A percentile compares a stretch with the other conserved stretches of the same genome.
Conservation (phyloP, 192 early-diverging fungal species). For the Gryganskiella cystojenkinii region DNA sequence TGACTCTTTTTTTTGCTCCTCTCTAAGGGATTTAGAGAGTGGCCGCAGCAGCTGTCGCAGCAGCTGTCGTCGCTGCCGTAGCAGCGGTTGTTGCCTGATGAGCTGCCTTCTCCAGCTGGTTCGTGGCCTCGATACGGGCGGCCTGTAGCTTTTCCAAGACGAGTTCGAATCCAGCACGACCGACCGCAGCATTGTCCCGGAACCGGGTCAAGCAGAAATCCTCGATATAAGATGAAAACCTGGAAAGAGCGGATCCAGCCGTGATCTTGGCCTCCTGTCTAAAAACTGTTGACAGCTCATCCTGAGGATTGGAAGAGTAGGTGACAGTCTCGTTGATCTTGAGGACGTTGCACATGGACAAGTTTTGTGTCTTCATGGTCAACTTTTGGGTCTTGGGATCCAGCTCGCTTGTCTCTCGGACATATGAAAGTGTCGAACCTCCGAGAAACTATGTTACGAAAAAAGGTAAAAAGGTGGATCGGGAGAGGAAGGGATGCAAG, state of each 20-base stretch:
- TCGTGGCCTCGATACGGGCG: slow-evolving; percentile 26
- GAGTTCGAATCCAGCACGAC: slow-evolving; percentile 84
- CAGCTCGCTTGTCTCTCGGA: slow-evolving; percentile 89
- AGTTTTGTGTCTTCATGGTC: slow-evolving; percentile 84
- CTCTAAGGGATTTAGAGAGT: slow-evolving; percentile 31
- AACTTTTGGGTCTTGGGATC: slow-evolving; percentile 81
- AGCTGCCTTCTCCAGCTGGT: slow-evolving; percentile 28
- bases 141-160: slow-evolving; percentile 76
- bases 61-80: slow-evolving; percentile 6
- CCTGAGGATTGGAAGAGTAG: slow-evolving; percentile 74
- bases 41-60: slow-evolving; percentile 11
- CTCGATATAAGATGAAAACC: slow-evolving; percentile 81
- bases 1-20: no score
- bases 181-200: slow-evolving; percentile 88
- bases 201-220: slow-evolving; percentile 88
- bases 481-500: no score
- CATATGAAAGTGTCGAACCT: slow-evolving; percentile 78
- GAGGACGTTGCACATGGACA: slow-evolving; percentile 87
- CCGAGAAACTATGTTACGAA: slow-evolving; percentile 64
- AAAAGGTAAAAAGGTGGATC: slow-evolving; percentile 6
- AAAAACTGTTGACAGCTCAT: slow-evolving; percentile 72
- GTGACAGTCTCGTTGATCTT: slow-evolving; percentile 87
- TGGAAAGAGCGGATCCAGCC: slow-evolving; percentile 75
- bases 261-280: slow-evolving; percentile 86
- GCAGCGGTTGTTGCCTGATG: slow-evolving; percentile 6